These are phyloP conservation scores for Triticum aestivum DNA, from an alignment of 176 grass and related monocot genomes.

Conservation along the genomic window IWGSC_CS_RefSeq_v2.1 NC_057808.1:107835125-107835624, in stretches of 20 bases:
- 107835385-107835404: constrained; percentile 57
- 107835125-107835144: constrained; percentile 60
- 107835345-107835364: constrained; percentile 29
- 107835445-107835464: constrained; percentile 27
- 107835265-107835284: constrained; percentile 78
- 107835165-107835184: constrained; percentile 64
- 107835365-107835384: constrained; percentile 42
- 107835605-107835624: constrained; percentile 61
- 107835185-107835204: constrained; percentile 50
- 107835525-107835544: constrained; percentile 6
- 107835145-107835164: constrained; percentile 64
- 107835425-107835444: constrained; percentile 43
- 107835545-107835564: constrained; percentile 45
- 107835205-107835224: constrained; percentile 63
- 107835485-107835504: constrained; percentile 24
- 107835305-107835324: constrained; percentile 48
- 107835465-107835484: neutral
- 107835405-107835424: constrained; percentile 31
- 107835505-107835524: neutral
- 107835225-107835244: constrained; percentile 75
- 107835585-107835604: constrained; percentile 63
- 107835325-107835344: constrained; percentile 40
- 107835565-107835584: constrained; percentile 52
- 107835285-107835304: constrained; percentile 42
- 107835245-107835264: constrained; percentile 50